Evolutionary conservation across 2,329 filamentous ascomycete genomes (phyloP).

Genomic region (Claviceps digitariae): DNA sequence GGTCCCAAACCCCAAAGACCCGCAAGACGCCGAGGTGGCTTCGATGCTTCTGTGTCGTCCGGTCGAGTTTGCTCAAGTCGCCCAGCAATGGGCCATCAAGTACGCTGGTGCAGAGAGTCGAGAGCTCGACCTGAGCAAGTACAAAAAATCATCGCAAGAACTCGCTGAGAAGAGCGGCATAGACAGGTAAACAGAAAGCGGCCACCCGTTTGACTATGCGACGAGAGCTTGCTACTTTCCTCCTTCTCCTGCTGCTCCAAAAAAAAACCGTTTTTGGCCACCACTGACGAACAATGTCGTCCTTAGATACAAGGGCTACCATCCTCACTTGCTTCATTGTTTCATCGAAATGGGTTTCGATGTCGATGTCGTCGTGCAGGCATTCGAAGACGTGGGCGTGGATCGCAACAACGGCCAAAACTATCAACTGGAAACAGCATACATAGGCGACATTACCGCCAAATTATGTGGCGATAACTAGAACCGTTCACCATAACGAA

Average conservation of each 20-base stretch:
- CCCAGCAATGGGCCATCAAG: conserved; percentile 79
- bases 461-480: conserved; percentile 71
- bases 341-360: conserved; percentile 90
- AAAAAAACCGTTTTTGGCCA: not conserved
- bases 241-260: too few relatives aligned
- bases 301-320: conserved; percentile 71
- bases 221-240: not conserved
- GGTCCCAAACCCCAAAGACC: conserved; percentile 88
- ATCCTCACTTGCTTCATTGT: conserved; percentile 65
- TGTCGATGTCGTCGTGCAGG: conserved; percentile 70
- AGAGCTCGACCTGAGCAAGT: conserved; percentile 23
- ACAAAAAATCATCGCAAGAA: conserved; percentile 20
- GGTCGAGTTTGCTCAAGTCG: conserved; percentile 64
- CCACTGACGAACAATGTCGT: not conserved
- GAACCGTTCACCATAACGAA: conserved; percentile 20
- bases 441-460: conserved; percentile 82
- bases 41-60: conserved; percentile 74
- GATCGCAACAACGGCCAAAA: conserved; percentile 64
- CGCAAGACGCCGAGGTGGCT: conserved; percentile 91
- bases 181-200: conserved; percentile 17
- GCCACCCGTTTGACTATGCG: not conserved
- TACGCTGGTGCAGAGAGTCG: conserved; percentile 60
- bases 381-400: conserved; percentile 71
- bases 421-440: conserved; percentile 78
- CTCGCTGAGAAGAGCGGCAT: conserved; percentile 7